These are phyloP conservation scores for Vaucheria bursata DNA, from an alignment of 352 stramenopile species.

Conservation along the genomic window DNA sequence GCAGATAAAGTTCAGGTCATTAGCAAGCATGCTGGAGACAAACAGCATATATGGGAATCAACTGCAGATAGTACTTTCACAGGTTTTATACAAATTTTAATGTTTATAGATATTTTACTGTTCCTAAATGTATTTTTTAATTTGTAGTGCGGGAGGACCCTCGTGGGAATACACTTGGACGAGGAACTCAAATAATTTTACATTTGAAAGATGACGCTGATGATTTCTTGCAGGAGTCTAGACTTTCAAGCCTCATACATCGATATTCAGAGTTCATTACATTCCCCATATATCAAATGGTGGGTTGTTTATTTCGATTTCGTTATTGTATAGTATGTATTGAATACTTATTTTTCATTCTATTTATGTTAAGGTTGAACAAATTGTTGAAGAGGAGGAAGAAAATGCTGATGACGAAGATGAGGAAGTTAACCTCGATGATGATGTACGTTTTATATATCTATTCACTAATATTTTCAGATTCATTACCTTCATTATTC, in stretches of 20 bases:
- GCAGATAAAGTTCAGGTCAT: conserved; percentile 66
- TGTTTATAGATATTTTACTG: conserved; percentile 2
- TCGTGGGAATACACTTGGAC: conserved; percentile 79
- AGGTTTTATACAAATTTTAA: conserved; percentile 12
- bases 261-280: conserved; percentile 99
- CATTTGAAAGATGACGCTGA: conserved; percentile 95
- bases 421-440: conserved; percentile 56
- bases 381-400: conserved; percentile 68
- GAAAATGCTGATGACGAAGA: conserved; percentile 56
- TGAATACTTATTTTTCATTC: background rate
- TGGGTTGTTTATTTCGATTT: conserved; percentile 48
- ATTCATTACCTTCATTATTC: background rate
- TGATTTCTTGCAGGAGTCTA: conserved; percentile 82
- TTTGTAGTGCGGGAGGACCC: conserved; percentile 84
- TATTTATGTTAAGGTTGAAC: background rate
- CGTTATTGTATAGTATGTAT: no score
- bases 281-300: conserved; percentile 97
- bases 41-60: conserved; percentile 97
- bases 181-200: conserved; percentile 97
- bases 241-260: conserved; percentile 85
- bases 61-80: conserved; percentile 90
- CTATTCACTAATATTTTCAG: background rate
- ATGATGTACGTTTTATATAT: conserved; percentile 57
- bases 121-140: no score
- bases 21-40: conserved; percentile 92